phyloP scores from a whole-genome alignment of 352 stramenopile genomes.

The Phytophthora capsici region DNA sequence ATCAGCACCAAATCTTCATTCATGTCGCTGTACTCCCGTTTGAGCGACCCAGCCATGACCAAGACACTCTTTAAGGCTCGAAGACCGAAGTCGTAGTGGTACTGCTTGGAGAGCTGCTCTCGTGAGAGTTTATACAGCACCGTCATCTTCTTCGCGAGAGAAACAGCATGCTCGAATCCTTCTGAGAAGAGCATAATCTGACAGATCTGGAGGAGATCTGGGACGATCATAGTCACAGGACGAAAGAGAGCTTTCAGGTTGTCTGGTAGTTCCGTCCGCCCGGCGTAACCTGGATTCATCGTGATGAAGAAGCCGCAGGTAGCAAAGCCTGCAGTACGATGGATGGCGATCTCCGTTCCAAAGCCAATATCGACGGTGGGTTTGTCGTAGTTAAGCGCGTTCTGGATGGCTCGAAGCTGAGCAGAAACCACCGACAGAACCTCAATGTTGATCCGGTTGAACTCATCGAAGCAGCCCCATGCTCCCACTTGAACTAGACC shows the following conservation, averaged over 20 bases:
- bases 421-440: constrained; percentile 87
- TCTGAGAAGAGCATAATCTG: constrained; percentile 96
- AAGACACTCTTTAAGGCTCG: constrained; percentile 94
- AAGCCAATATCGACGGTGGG: constrained; percentile 93
- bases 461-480: constrained; percentile 90
- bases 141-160: constrained; percentile 93
- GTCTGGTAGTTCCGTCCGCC: constrained; percentile 91
- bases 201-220: constrained; percentile 92
- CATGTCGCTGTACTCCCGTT: constrained; percentile 93
- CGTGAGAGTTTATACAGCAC: constrained; percentile 96
- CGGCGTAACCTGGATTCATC: constrained; percentile 95
- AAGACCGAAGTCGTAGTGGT: constrained; percentile 96
- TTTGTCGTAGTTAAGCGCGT: constrained; percentile 92
- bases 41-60: constrained; percentile 94
- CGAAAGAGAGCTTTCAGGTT: constrained; percentile 94
- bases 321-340: constrained; percentile 92
- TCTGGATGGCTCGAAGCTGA: constrained; percentile 93
- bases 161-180: constrained; percentile 92
- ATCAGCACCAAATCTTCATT: constrained; percentile 96
- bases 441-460: constrained; percentile 91
- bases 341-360: constrained; percentile 91
- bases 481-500: constrained; percentile 89
- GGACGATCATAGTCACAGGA: constrained; percentile 94
- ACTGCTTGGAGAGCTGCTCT: constrained; percentile 95
- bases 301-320: constrained; percentile 96